Conservation (phyloP, 2,329 filamentous ascomycete genomes). For the Colletotrichum neosansevieriae region DNA sequence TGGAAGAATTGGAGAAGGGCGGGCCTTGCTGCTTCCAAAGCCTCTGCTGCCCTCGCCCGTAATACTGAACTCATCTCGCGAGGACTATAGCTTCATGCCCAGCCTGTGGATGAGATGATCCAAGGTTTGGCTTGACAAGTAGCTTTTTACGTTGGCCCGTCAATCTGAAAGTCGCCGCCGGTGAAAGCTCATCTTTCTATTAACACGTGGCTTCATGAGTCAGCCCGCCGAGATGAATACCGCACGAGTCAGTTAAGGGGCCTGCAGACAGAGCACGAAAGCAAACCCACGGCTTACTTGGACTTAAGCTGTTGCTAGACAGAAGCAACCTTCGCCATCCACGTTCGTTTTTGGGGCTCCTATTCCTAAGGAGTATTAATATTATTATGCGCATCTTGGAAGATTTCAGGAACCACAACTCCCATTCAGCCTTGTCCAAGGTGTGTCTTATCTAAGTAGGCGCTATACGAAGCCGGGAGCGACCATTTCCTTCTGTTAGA, state of each 20-base stretch:
- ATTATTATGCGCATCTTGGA: too few relatives aligned
- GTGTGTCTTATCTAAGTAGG: too few relatives aligned
- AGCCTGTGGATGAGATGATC: background rate
- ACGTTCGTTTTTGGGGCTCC: too few relatives aligned
- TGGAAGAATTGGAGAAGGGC: background rate
- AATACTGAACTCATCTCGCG: slow-evolving; percentile 1
- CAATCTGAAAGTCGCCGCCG: background rate
- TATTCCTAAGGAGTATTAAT: too few relatives aligned
- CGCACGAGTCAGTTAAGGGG: background rate
- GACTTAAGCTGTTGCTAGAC: too few relatives aligned
- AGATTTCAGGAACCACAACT: too few relatives aligned
- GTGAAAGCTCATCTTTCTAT: background rate
- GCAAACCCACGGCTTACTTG: too few relatives aligned
- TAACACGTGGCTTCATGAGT: slow-evolving; percentile 16
- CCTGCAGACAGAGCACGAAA: too few relatives aligned
- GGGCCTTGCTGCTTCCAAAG: slow-evolving; percentile 7
- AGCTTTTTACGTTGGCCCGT: background rate
- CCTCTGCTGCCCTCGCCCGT: background rate
- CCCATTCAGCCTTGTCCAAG: too few relatives aligned
- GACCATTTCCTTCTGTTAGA: too few relatives aligned
- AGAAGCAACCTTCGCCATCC: too few relatives aligned
- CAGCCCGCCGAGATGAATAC: background rate
- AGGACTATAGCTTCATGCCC: background rate
- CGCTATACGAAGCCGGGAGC: too few relatives aligned
- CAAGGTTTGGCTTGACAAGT: background rate